These are phyloP conservation scores for Phaeotremella fagi DNA, from an alignment of 768 basidiomycete genomes.

Conservation along the genomic window DNA sequence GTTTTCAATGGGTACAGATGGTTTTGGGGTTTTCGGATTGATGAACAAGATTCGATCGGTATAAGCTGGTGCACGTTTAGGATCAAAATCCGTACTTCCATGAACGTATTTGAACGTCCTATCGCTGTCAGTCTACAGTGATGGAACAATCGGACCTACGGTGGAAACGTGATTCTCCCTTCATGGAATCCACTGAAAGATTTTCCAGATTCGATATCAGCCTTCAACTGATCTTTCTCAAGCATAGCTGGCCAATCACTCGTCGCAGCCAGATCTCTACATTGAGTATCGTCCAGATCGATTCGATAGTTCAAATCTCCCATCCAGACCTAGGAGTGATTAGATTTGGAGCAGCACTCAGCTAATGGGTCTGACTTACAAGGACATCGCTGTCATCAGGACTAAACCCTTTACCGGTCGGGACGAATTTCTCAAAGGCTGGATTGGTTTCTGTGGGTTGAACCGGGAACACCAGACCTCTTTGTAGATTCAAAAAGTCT, in stretches of 20 bases:
- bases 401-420: slow-evolving; percentile 12
- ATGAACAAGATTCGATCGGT: slow-evolving; percentile 43
- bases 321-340: slow-evolving; percentile 39
- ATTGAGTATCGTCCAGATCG: slow-evolving; percentile 26
- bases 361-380: slow-evolving; percentile 16
- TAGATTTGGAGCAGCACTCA: neutral
- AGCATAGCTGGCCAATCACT: slow-evolving; percentile 28
- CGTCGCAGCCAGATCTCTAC: slow-evolving; percentile 23
- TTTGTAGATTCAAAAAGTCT: slow-evolving; percentile 23
- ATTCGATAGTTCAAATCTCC: slow-evolving; percentile 47
- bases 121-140: neutral
- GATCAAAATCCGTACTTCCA: slow-evolving; percentile 35
- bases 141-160: slow-evolving; percentile 17
- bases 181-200: slow-evolving; percentile 42
- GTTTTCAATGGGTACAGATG: neutral
- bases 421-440: slow-evolving; percentile 30
- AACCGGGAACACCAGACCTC: slow-evolving; percentile 23
- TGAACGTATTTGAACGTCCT: slow-evolving; percentile 44
- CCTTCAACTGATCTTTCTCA: slow-evolving; percentile 41
- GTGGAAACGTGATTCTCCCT: slow-evolving; percentile 36
- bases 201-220: slow-evolving; percentile 28
- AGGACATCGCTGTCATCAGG: slow-evolving; percentile 26
- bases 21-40: slow-evolving; percentile 4
- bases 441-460: slow-evolving; percentile 10
- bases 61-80: slow-evolving; percentile 39